Evolutionary conservation across 1,284 basidiomycete species (phyloP).

Genomic region (Rhodotorula sp.): DNA sequence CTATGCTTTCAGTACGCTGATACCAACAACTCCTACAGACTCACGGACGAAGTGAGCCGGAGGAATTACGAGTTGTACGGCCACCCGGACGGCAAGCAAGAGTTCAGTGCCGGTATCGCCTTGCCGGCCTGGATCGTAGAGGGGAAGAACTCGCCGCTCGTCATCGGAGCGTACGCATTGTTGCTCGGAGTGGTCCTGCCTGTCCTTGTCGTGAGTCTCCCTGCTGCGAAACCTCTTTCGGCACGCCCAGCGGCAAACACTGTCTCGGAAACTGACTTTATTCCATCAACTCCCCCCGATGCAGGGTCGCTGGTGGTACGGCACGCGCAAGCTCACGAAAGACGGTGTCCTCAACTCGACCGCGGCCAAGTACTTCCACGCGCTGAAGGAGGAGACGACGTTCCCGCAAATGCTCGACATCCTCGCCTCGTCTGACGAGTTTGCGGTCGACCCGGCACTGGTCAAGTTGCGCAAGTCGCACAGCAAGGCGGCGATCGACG

Average conservation of each 20-base stretch:
- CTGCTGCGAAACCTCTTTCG: no score
- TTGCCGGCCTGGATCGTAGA: conserved; percentile 93
- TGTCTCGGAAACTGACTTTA: not conserved
- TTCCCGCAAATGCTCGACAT: conserved; percentile 72
- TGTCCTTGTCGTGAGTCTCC: conserved; percentile 66
- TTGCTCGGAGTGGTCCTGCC: conserved; percentile 85
- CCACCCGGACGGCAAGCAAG: conserved; percentile 94
- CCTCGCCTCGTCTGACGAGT: conserved; percentile 71
- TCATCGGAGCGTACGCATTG: conserved; percentile 81
- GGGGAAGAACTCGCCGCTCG: conserved; percentile 84
- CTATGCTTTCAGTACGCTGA: no score
- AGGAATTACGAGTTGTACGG: conserved; percentile 89
- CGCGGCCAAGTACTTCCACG: conserved; percentile 86
- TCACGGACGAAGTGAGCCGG: conserved; percentile 91
- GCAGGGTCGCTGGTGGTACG: conserved; percentile 96
- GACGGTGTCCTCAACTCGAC: conserved; percentile 83
- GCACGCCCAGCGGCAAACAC: not conserved
- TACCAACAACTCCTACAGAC: conserved; percentile 50
- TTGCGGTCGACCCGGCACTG: conserved; percentile 52
- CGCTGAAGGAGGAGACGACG: conserved; percentile 73
- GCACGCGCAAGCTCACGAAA: conserved; percentile 83
- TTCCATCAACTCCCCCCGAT: not conserved
- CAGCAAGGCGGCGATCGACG: conserved; percentile 33
- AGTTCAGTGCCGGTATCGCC: conserved; percentile 92
- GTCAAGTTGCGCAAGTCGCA: conserved; percentile 31